These are phyloP conservation scores for Saitozyma sp. DNA, from an alignment of 768 basidiomycete genomes.

Conservation along the genomic window DNA sequence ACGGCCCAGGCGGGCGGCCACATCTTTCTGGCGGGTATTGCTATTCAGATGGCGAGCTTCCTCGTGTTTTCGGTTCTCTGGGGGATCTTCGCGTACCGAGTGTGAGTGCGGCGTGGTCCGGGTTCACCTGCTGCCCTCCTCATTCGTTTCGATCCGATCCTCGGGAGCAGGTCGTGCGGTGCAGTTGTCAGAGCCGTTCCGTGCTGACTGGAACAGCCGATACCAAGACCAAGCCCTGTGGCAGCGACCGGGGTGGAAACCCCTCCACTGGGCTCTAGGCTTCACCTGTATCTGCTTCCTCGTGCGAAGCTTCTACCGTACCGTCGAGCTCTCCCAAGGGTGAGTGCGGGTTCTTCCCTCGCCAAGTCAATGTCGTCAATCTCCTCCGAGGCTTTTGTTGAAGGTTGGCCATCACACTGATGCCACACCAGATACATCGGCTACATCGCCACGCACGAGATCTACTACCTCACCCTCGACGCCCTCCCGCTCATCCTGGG, in stretches of 20 bases:
- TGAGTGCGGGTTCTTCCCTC: constrained; percentile 43
- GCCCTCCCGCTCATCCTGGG: constrained; percentile 49
- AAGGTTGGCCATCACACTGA: neutral
- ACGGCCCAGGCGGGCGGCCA: constrained; percentile 40
- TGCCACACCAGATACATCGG: constrained; percentile 33
- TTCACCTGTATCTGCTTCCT: constrained; percentile 52
- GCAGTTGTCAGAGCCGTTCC: constrained; percentile 2
- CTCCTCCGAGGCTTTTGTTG: neutral
- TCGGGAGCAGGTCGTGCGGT: neutral
- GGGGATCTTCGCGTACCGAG: constrained; percentile 39
- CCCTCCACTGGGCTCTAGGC: constrained; percentile 48
- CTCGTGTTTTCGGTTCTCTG: constrained; percentile 43
- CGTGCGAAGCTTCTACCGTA: constrained; percentile 49
- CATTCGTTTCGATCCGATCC: too few relatives aligned
- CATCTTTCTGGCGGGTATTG: constrained; percentile 52
- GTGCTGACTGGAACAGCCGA: constrained; percentile 11
- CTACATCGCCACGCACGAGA: constrained; percentile 48
- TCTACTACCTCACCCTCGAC: constrained; percentile 48
- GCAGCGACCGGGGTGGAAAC: constrained; percentile 45
- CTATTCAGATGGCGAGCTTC: constrained; percentile 48
- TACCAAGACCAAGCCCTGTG: constrained; percentile 40
- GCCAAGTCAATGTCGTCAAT: constrained; percentile 19
- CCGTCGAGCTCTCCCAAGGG: constrained; percentile 49
- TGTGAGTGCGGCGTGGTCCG: constrained; percentile 28
- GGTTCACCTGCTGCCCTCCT: too few relatives aligned